Base-by-base conservation (phyloP, 2,329 filamentous ascomycete genomes). In the Pestalotiopsis sp. region DNA sequence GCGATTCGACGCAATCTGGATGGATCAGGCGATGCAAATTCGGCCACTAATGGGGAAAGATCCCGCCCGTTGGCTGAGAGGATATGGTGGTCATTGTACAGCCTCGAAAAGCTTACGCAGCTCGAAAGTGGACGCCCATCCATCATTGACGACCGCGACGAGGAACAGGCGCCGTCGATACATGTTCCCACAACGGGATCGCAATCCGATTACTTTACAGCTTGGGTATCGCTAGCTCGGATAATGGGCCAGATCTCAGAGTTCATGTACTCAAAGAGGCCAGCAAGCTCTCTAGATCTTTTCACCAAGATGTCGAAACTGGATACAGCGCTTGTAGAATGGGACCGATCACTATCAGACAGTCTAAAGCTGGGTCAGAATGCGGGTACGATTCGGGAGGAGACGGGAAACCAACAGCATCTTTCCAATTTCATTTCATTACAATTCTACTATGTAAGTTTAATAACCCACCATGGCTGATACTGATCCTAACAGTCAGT, bases 71-170 rank as follows among this genome's bases (percentile, higher is more conserved):
- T 72, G 7, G 60, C 66, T 24, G 13, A 38, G 2, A 58, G 71
- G 9, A 59, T 70, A 1, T 73, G 71, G 71, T 73, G 71, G 71
- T 70, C 71, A 1, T 69, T 68, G 44, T 73, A 70, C 61, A 66
- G 68, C 9, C 62, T 73, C 14, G 71, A 73, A 57, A 74, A 71
- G 67, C 68, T 75, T 3, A 71, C 73, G 68, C 68, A 74, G 66
- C 68, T 75, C 3, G 73, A 75, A n/a, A 71, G 68, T 0, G 73
- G 73, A 0, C 68, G 73, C 3, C 73, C 73, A 0, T 72, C 71
- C 0, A 68, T 67, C 3, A 70, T 75, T 14, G 65, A 71, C n/a
- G 68, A 70, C 13, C 64, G 70, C n/a, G 74, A 60, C 9, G 70
- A 65, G 38, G 69, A 70, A 4, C 64, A 67, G 11, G 40, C 68